phyloP scores from a whole-genome alignment of 2,329 filamentous ascomycete genomes.

The Hymenoscyphus linearis region DNA sequence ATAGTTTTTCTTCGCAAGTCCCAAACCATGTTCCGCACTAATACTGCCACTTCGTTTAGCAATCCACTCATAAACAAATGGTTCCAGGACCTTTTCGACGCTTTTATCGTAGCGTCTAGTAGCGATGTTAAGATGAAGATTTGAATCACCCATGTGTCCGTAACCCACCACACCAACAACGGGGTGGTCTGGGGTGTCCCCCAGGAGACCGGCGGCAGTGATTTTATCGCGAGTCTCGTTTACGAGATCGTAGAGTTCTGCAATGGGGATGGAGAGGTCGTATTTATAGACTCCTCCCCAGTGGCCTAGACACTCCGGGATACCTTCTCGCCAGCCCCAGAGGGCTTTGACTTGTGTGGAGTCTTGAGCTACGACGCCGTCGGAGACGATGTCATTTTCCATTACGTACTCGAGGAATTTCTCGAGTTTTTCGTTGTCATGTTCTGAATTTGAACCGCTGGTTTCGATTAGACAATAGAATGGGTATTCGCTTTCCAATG shows the following conservation, averaged over 20 bases:
- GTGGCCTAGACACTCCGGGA: constrained; percentile 83
- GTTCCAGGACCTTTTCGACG: constrained; percentile 84
- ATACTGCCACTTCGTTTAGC: constrained; percentile 83
- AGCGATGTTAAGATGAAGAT: constrained; percentile 88
- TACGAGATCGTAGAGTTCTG: constrained; percentile 82
- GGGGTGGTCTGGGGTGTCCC: constrained; percentile 68
- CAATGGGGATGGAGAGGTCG: constrained; percentile 87
- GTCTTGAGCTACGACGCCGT: constrained; percentile 89
- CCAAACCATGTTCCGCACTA: constrained; percentile 92
- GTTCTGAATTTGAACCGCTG: constrained; percentile 87
- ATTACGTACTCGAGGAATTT: constrained; percentile 89
- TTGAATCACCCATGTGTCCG: constrained; percentile 96
- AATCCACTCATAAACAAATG: constrained; percentile 98
- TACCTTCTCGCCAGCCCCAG: constrained; percentile 91
- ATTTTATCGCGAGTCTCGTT: constrained; percentile 76
- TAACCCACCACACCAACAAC: constrained; percentile 92
- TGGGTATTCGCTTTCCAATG: constrained; percentile 76
- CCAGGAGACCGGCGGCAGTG: constrained; percentile 67
- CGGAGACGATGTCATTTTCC: constrained; percentile 76
- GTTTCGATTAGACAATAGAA: constrained; percentile 98
- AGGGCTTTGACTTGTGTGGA: constrained; percentile 81
- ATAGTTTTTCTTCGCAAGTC: constrained; percentile 91
- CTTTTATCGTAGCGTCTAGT: constrained; percentile 77
- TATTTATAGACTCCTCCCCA: constrained; percentile 98
- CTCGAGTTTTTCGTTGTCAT: constrained; percentile 88